A percentile compares a stretch with the other conserved stretches of the same genome.
Conservation (phyloP, 331 rosid species). For the Phaseolus coccineus region DNA sequence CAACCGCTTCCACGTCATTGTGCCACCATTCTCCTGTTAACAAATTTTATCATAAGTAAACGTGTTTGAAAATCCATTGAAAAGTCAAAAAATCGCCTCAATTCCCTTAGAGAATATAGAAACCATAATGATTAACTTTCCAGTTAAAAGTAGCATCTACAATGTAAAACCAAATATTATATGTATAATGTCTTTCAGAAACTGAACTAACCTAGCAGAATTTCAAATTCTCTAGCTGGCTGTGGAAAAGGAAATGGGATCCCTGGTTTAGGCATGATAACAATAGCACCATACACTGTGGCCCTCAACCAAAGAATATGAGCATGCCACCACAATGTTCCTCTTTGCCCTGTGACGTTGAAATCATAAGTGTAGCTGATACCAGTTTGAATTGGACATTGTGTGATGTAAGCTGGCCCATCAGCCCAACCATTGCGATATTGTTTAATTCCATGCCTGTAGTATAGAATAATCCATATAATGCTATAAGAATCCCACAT, state of each 20-base stretch:
- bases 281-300: slow-evolving; percentile 88
- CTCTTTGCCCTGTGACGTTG: slow-evolving; percentile 82
- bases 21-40: slow-evolving; percentile 85
- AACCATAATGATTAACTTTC: no score
- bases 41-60: background rate
- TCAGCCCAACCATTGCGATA: slow-evolving; percentile 89
- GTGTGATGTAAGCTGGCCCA: slow-evolving; percentile 85
- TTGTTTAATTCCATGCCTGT: slow-evolving; percentile 85
- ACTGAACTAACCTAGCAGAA: slow-evolving; percentile 56
- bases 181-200: background rate
- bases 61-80: background rate
- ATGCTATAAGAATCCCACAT: slow-evolving; percentile 15
- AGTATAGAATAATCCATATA: slow-evolving; percentile 10
- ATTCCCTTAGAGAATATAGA: no score
- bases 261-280: slow-evolving; percentile 77
- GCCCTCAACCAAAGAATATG: slow-evolving; percentile 90
- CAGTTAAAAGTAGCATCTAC: no score
- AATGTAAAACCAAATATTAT: background rate
- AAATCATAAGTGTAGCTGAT: slow-evolving; percentile 70
- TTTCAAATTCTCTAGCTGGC: slow-evolving; percentile 66
- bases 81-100: background rate
- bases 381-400: slow-evolving; percentile 80
- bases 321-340: slow-evolving; percentile 88
- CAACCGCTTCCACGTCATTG: slow-evolving; percentile 71
- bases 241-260: slow-evolving; percentile 73